Evolutionary conservation across 257 asterid genomes (phyloP).

Genomic region (Solanum pinnatisectum): DNA sequence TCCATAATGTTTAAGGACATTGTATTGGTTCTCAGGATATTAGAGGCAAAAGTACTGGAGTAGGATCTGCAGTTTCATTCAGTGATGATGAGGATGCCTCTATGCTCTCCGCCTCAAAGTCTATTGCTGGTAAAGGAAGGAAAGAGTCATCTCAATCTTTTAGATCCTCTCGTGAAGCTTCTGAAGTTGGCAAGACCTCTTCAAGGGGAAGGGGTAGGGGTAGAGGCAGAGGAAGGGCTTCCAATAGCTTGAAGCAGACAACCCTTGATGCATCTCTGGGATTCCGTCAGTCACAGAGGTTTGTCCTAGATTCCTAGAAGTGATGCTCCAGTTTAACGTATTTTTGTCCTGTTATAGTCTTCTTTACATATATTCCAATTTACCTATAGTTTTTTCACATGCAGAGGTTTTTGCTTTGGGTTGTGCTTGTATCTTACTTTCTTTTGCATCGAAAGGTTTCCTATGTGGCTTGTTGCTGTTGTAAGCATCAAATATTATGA

Average conservation of each 20-base stretch:
- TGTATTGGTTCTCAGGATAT: slow-evolving; percentile 25
- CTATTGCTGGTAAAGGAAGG: slow-evolving; percentile 42
- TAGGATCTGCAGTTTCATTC: slow-evolving; percentile 52
- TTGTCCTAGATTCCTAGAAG: background rate
- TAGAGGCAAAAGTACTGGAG: slow-evolving; percentile 33
- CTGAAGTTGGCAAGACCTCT: slow-evolving; percentile 53
- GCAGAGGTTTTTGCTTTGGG: background rate
- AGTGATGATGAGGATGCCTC: slow-evolving; percentile 80
- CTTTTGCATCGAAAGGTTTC: background rate
- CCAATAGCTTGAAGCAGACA: slow-evolving; percentile 73
- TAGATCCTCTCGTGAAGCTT: slow-evolving; percentile 44
- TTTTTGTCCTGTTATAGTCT: background rate
- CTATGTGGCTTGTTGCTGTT: background rate
- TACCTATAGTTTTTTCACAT: background rate
- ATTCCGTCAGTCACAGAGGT: slow-evolving; percentile 83
- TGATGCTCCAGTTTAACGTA: background rate
- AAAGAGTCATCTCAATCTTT: slow-evolving; percentile 54
- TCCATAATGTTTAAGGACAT: background rate
- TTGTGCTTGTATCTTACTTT: background rate
- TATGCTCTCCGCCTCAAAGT: slow-evolving; percentile 40
- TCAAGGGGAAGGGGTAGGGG: slow-evolving; percentile 87
- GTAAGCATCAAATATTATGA: background rate
- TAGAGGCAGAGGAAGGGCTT: slow-evolving; percentile 74
- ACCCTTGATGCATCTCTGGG: slow-evolving; percentile 77
- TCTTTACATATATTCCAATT: background rate